Percentiles rank a stretch among this genome's conserved stretches.
Conservation (phyloP, 305 asterid species). For the Fraxinus velutina region DNA sequence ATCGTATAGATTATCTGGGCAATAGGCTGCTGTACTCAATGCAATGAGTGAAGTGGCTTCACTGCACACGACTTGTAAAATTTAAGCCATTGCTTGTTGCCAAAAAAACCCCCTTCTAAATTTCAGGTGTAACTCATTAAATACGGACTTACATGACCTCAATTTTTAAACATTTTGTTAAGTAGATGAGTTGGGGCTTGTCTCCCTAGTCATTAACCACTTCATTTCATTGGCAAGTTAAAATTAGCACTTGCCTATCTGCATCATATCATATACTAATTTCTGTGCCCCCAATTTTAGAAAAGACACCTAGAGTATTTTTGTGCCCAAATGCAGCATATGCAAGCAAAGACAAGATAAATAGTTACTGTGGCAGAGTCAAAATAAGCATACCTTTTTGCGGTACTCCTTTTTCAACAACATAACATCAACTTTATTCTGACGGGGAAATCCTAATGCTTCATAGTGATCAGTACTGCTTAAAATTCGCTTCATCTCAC, state of each 20-base stretch:
- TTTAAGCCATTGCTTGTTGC: neutral
- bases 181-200: neutral
- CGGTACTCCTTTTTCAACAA: constrained; percentile 86
- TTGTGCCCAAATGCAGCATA: neutral
- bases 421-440: constrained; percentile 57
- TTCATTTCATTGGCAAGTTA: neutral
- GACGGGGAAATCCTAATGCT: constrained; percentile 77
- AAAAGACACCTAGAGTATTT: neutral
- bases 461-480: constrained; percentile 80
- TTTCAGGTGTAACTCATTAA: neutral
- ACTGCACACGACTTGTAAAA: neutral
- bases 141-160: neutral
- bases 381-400: constrained; percentile 57
- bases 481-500: constrained; percentile 85
- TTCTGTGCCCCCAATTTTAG: neutral
- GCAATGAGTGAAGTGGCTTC: neutral
- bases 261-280: neutral
- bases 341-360: neutral
- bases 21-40: neutral
- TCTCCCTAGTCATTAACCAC: neutral
- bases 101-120: neutral
- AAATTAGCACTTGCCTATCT: neutral
- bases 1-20: neutral
- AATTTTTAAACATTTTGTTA: neutral
- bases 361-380: neutral